Base-by-base conservation (phyloP, 2,329 filamentous ascomycete genomes). In the Eutypa lata region DNA sequence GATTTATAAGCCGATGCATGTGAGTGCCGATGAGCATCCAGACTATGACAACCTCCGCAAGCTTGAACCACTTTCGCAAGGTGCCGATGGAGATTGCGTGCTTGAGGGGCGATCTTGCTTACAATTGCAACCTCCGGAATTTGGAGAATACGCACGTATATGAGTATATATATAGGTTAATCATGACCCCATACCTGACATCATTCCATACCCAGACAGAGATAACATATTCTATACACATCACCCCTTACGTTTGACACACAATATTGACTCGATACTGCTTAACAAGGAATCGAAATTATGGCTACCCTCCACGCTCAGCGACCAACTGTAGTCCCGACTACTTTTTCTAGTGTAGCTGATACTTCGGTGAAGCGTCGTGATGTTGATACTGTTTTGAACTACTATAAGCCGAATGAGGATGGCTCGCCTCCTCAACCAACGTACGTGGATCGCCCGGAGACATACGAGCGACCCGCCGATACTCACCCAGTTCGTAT, bases 341-440 rank as follows among this genome's bases (percentile, higher is more conserved):
- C 60, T 18, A 56, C 56, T 37, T 51, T 50, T 44, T 51, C 54
- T 18, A 47, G 50, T 24, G 49, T 51, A n/a, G 40, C 57, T 14
- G 57, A 60, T 16, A 35, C 57, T 6, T 24, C 49, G 10, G 37
- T 53, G n/a, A 28, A 55, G 4, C 54, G 56, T 7, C 59, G 58
- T 44, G 61, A 73, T 26, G 71, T 76, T 3, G 57, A 62, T 3
- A 67, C 73, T 1, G 56, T 57, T 3, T 55, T 76, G 38, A 70
- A 74, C 59, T 76, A 69, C 59, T 69, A 66, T 58, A 69, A 73
- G 53, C 68, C 70, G 21, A 70, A 71, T 3, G 72, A 72, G 45
- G 73, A 76, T 50, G 74, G 73, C 33, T 71, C 72, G 2, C 66
- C 69, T 3, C 73, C 73, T 0, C 57, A 62, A 2, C 68, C 73